Conservation (phyloP, 2,329 filamentous ascomycete genomes). For the Monosporascus sp. region DNA sequence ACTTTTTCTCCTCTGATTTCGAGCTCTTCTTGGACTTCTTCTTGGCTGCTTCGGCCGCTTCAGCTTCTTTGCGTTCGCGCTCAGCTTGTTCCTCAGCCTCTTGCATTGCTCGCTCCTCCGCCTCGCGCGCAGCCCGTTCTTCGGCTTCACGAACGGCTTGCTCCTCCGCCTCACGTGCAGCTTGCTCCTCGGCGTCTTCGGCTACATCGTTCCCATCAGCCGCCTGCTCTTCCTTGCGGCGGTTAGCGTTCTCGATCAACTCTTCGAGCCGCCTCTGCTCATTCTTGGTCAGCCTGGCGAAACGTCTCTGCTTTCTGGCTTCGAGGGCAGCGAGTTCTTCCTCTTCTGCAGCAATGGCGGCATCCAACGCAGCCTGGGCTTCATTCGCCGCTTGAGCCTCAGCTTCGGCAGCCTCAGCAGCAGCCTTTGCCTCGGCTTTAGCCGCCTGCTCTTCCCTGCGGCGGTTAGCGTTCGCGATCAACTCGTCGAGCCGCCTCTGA, state of each 20-base stretch:
- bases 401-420: constrained; percentile 3
- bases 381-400: constrained; percentile 7
- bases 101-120: constrained; percentile 18
- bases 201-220: constrained; percentile 13
- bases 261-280: constrained; percentile 40
- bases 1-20: constrained; percentile 27
- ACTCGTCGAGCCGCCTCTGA: constrained; percentile 17
- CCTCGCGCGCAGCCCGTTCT: constrained; percentile 21
- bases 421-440: too few relatives aligned
- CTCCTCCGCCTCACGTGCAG: constrained; percentile 19
- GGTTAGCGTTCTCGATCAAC: constrained; percentile 33
- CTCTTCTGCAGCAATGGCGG: constrained; percentile 5
- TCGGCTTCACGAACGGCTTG: constrained; percentile 21
- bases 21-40: constrained; percentile 40
- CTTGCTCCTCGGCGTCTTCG: constrained; percentile 23
- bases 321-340: constrained; percentile 35
- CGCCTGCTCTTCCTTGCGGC: constrained; percentile 24
- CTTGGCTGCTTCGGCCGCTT: constrained; percentile 24
- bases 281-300: constrained; percentile 37
- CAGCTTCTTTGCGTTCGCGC: constrained; percentile 25
- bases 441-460: constrained; percentile 13
- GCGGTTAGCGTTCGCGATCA: constrained; percentile 11
- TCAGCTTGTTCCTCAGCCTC: constrained; percentile 24
- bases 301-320: constrained; percentile 46
- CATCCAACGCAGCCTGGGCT: constrained; percentile 1